Percentiles rank a stretch among this genome's conserved stretches.
phyloP scores from a whole-genome alignment of 1,284 basidiomycete species.

The Filobasidium uniguttulatum region DNA sequence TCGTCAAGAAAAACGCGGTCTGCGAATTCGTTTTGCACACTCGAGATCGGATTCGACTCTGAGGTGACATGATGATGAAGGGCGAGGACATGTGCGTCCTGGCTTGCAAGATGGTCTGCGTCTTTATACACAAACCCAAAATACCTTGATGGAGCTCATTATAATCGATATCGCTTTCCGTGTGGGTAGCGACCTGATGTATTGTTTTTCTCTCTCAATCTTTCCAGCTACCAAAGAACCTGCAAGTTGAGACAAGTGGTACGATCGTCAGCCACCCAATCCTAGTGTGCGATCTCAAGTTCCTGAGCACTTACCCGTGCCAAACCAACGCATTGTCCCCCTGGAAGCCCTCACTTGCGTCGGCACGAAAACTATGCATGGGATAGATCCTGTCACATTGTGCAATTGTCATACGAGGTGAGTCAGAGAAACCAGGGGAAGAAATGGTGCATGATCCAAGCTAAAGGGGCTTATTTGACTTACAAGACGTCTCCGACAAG shows the following conservation, averaged over 20 bases:
- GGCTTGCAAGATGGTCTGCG: not conserved
- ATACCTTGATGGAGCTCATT: not conserved
- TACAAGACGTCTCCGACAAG: slow-evolving; percentile 17
- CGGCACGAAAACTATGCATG: slow-evolving; percentile 4
- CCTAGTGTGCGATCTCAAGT: too few relatives aligned
- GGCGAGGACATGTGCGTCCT: not conserved
- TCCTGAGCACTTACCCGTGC: slow-evolving; percentile 5
- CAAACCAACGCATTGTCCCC: slow-evolving; percentile 7
- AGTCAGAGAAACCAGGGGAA: not conserved
- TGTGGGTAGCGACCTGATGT: not conserved
- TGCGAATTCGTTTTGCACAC: too few relatives aligned
- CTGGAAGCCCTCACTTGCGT: not conserved
- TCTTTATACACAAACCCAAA: not conserved
- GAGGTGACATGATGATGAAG: not conserved
- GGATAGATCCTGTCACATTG: slow-evolving; percentile 3
- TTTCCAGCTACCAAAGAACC: slow-evolving; percentile 8
- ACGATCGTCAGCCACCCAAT: not conserved
- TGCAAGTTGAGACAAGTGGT: not conserved
- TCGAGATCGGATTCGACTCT: too few relatives aligned
- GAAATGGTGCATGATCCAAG: not conserved
- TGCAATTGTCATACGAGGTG: not conserved
- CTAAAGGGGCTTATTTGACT: not conserved
- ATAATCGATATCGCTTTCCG: not conserved
- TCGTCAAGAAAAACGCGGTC: too few relatives aligned
- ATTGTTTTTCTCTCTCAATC: not conserved